These are phyloP conservation scores for Leccinum barrowsii DNA, from an alignment of 768 basidiomycete species.

Conservation along the genomic window DNA sequence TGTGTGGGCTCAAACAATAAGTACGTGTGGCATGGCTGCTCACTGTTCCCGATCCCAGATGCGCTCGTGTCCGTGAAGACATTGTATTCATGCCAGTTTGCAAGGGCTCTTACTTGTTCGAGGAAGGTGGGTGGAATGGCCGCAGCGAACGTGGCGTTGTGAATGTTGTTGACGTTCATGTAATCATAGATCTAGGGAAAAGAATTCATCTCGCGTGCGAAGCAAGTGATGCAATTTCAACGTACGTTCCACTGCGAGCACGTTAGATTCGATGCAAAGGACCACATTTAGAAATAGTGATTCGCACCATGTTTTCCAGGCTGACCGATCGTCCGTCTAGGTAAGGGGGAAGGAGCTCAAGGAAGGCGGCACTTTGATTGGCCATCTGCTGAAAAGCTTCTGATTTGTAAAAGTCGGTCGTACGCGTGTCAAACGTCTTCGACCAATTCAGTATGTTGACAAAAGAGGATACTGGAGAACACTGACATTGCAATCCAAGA, in stretches of 20 bases:
- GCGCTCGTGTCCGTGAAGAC: constrained; percentile 55
- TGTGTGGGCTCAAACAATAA: background rate
- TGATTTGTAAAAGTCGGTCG: constrained; percentile 53
- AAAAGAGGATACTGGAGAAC: background rate
- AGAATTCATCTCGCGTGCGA: background rate
- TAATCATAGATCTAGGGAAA: constrained; percentile 58
- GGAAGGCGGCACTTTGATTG: constrained; percentile 44
- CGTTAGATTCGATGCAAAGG: constrained; percentile 2
- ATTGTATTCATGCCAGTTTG: constrained; percentile 71
- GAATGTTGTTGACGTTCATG: constrained; percentile 69
- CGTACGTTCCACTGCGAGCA: constrained; percentile 44
- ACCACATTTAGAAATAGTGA: background rate
- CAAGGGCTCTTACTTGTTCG: constrained; percentile 54
- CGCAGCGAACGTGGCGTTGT: constrained; percentile 53
- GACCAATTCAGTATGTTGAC: background rate
- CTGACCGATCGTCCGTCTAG: constrained; percentile 51
- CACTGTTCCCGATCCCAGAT: constrained; percentile 66
- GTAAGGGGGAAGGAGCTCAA: constrained; percentile 46
- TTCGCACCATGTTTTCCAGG: constrained; percentile 55
- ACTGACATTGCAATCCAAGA: constrained; percentile 53
- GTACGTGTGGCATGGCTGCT: constrained; percentile 11
- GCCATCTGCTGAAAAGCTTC: constrained; percentile 44
- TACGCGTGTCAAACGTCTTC: constrained; percentile 48
- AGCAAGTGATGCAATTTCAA: background rate
- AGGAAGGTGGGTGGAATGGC: constrained; percentile 48